A percentile compares a stretch with the other conserved stretches of the same genome.
phyloP scores from a whole-genome alignment of 2,329 filamentous ascomycete genomes.

The Davidsoniella australis region DNA sequence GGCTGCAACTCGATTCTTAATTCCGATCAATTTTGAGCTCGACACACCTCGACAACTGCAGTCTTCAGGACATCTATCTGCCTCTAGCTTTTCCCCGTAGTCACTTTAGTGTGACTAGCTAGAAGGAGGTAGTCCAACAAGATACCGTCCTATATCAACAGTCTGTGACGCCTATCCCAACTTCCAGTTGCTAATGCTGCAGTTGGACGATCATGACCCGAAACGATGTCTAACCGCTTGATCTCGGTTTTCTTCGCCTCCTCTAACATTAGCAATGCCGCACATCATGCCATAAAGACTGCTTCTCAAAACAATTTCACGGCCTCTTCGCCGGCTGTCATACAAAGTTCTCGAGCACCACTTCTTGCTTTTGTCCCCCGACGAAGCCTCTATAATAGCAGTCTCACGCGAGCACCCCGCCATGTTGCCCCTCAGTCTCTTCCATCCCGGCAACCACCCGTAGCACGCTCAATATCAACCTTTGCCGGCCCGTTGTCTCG shows the following conservation, averaged over 20 bases:
- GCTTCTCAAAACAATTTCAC: too few relatives aligned
- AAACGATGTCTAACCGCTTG: constrained; percentile 24
- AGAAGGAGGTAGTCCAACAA: too few relatives aligned
- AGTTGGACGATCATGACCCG: constrained; percentile 21
- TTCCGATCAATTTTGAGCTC: neutral
- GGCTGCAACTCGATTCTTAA: neutral
- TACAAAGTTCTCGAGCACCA: neutral
- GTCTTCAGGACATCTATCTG: neutral
- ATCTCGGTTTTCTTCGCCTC: constrained; percentile 3
- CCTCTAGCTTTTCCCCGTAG: neutral
- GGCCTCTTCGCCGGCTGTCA: neutral
- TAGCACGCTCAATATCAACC: too few relatives aligned
- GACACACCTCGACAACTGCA: too few relatives aligned
- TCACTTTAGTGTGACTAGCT: constrained; percentile 13
- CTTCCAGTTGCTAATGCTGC: neutral
- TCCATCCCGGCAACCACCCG: neutral
- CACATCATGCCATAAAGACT: neutral
- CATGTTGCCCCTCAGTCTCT: neutral
- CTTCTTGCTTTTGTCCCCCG: neutral
- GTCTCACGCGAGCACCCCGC: constrained; percentile 2
- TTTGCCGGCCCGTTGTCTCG: too few relatives aligned
- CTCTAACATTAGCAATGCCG: neutral
- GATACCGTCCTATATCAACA: neutral
- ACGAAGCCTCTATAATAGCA: neutral
- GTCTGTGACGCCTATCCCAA: neutral